A percentile compares a stretch with the other conserved stretches of the same genome.
phyloP scores from a whole-genome alignment of 2,329 filamentous ascomycete genomes.

The Neofusicoccum sp. region DNA sequence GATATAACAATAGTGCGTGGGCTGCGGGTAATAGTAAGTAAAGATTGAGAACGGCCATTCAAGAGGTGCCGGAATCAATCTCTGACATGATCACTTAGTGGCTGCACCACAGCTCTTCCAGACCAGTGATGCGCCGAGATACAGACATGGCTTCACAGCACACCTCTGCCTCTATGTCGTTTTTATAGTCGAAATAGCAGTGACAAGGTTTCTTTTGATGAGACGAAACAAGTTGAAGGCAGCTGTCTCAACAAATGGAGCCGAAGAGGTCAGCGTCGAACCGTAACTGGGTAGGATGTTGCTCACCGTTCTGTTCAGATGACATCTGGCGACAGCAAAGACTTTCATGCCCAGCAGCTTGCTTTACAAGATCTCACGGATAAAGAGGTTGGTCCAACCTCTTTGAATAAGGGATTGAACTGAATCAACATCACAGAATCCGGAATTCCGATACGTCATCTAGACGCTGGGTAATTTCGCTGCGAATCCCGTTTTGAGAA shows the following conservation, averaged over 20 bases:
- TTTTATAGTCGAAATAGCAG: slow-evolving; percentile 11
- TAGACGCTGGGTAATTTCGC: background rate
- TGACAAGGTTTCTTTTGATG: slow-evolving; percentile 22
- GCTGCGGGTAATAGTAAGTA: background rate
- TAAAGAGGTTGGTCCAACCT: background rate
- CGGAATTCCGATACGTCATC: background rate
- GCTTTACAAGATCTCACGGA: slow-evolving; percentile 4
- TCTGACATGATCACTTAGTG: slow-evolving; percentile 21
- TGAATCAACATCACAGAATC: background rate
- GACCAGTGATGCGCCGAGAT: slow-evolving; percentile 24
- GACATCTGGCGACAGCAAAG: background rate
- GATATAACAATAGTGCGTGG: background rate
- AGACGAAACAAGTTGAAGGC: slow-evolving; percentile 20
- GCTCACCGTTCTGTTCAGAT: background rate
- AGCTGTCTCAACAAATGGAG: background rate
- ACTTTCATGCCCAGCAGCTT: background rate
- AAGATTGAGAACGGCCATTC: background rate
- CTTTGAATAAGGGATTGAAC: too few species aligned
- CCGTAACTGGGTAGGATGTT: too few species aligned
- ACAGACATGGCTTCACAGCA: slow-evolving; percentile 22
- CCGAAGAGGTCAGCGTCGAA: background rate
- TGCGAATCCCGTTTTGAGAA: too few species aligned
- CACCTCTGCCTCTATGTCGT: slow-evolving; percentile 25
- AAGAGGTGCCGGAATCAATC: background rate
- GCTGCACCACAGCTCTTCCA: slow-evolving; percentile 26